Evolutionary conservation across 345 rosid genomes (phyloP), one percentile per base, ranked within the genome.

Genomic region (Iberis pinnata): DNA sequence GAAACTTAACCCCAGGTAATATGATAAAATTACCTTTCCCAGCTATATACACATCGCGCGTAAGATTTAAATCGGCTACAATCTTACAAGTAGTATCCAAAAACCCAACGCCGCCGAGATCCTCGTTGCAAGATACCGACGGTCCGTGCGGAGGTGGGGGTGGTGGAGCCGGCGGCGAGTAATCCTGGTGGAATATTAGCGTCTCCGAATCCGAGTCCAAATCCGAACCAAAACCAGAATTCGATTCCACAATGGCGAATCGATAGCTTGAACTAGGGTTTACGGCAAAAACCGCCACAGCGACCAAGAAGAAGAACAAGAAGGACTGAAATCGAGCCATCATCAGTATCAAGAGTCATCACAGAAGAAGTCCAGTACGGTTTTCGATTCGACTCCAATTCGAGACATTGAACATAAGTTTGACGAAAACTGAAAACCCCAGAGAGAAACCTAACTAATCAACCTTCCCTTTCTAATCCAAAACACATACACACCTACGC

Each of bases 81-180:
- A 93, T 88, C 78, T 84, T 74, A 37, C 99, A 93, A 10, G 87
- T 78, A 40, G 95, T 77, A 53, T 93, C 99, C 47, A 93, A 62
- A 11, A 76, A 65, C 14, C 99, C 99, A 43, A 82, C 63, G 32
- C 99, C 99, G 9, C 86, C 85, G 6, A 93, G 95, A 78, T 93
- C 97, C 9, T 83, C 99, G 16, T 41, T 58, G 70, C 99, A 93
- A 0, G 97, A 88, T 2, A 81, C 87, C 8, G 97, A 80, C 10
- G 97, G 98, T 19, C 89, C 78, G 50, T 80, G 97, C 18, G 98
- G 97, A 3, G 94, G 97, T 14, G 97, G 97, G 0, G 98, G 98
- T 0, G 97, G 97, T 4, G 98, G 98, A 16, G 98, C 73, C 6
- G 97, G 97, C 1, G 98, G 98, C 0, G 98, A 81, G 77, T 92